Conservation (phyloP, 495 filamentous ascomycete species). For the Bryoglossum gracile region DNA sequence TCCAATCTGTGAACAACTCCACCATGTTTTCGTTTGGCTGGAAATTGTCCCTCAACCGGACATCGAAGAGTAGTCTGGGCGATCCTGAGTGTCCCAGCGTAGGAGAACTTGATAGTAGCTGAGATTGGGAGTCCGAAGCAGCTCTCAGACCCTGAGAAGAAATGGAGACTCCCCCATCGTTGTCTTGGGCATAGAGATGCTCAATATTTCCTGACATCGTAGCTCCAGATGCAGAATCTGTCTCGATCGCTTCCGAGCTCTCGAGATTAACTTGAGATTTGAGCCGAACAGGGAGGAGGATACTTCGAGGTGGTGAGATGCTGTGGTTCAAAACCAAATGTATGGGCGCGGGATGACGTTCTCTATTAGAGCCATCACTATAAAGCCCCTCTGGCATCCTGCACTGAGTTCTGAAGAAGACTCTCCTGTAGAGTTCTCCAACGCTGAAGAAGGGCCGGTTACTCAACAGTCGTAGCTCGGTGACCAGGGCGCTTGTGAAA, state of each 20-base stretch:
- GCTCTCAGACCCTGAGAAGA: background rate
- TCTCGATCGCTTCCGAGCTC: background rate
- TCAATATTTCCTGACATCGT: background rate
- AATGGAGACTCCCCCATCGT: no score
- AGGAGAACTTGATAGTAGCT: background rate
- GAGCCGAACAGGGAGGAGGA: slow-evolving; percentile 3
- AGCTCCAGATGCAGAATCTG: background rate
- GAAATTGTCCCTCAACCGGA: background rate
- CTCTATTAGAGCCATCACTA: background rate
- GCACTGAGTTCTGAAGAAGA: background rate
- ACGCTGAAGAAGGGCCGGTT: background rate
- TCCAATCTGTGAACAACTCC: background rate
- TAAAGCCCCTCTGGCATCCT: slow-evolving; percentile 1
- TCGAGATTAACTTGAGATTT: background rate
- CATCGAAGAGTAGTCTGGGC: background rate
- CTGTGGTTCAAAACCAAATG: slow-evolving; percentile 5
- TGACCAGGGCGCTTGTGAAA: slow-evolving; percentile 32
- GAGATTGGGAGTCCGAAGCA: background rate
- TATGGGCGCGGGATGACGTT: slow-evolving; percentile 1
- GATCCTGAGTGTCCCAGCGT: background rate
- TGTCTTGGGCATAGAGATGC: no score
- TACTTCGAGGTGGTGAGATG: slow-evolving; percentile 3
- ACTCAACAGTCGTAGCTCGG: background rate
- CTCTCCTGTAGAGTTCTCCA: background rate
- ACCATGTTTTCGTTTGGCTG: background rate